Evolutionary conservation across 2,329 filamentous ascomycete species (phyloP), one percentile per base, ranked within the genome.

Genomic region (Sarocladium brachiariae): DNA sequence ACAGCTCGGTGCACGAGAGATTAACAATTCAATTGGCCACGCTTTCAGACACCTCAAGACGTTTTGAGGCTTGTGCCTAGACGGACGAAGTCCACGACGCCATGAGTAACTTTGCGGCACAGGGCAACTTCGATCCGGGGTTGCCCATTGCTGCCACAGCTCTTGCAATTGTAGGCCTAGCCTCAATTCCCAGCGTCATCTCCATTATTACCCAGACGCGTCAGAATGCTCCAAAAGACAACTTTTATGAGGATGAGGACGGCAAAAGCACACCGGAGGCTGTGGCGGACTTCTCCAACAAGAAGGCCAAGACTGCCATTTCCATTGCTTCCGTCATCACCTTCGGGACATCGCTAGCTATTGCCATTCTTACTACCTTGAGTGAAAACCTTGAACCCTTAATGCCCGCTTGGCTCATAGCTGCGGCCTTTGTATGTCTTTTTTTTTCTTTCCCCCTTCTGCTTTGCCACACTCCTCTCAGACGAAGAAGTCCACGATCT

Each of bases 221-320:
- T 27, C 58, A 62, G 34, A 63, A 64, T 21, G 61, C 60, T 4
- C 64, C 67, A 8, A 67, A 67, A 52, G 69, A 75, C 35, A 67
- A 74, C 10, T 69, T 74, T 11, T 90, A 90, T 59, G 70, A 82
- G 57, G 87, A 91, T 60, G 68, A 75, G 54, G 87, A 91, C 65
- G 87, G 87, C 46, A 73, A 76, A 55, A 84, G 83, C 27, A 85
- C 81, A 0, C 73, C 78, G 35, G 81, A 85, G 60, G 81, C 82
- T 1, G 62, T 81, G 49, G 73, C 74, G 19, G 73, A 72, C 34
- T 90, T 84, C 61, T 85, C 84, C 24, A 76, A 80, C 55, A 78
- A 70, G 52, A 59, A 73, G 52, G 75, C 82, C 50, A 86, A 84
- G 61, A 54, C 70, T 3, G 61, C 72, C 19, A 70, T 87, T 39